phyloP scores from a whole-genome alignment of 176 grass and related monocot species.

The Otatea glauca region DNA sequence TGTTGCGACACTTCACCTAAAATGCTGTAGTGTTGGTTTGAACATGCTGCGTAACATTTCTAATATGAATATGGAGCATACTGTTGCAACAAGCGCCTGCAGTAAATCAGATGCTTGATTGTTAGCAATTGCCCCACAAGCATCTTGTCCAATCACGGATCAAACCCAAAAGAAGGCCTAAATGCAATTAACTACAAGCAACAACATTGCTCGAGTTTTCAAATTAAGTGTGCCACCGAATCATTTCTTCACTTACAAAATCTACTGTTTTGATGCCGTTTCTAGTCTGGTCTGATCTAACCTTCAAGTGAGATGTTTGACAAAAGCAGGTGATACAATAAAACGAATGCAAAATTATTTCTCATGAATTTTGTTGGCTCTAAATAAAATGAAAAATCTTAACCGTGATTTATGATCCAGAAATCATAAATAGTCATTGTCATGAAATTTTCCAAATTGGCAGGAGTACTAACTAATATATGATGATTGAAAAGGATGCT shows the following conservation, averaged over 20 bases:
- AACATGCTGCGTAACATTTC: neutral
- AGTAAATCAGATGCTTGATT: neutral
- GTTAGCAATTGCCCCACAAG: neutral
- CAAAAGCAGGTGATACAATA: neutral
- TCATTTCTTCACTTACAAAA: neutral
- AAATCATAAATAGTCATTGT: neutral
- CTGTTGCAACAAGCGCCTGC: neutral
- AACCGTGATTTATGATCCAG: neutral
- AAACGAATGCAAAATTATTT: neutral
- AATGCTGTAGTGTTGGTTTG: neutral
- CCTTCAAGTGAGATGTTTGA: neutral
- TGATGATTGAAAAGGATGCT: neutral
- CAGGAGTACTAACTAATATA: neutral
- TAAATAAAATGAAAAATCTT: neutral
- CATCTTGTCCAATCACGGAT: neutral
- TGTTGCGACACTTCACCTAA: conserved; percentile 4
- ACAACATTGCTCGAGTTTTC: neutral
- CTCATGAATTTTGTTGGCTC: neutral
- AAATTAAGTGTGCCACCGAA: neutral
- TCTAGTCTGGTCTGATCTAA: neutral
- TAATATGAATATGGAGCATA: neutral
- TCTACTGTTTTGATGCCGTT: neutral
- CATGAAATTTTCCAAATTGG: neutral
- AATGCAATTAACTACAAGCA: neutral
- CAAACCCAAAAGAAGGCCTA: neutral